Percentiles rank a stretch among this genome's conserved stretches.
Evolutionary conservation across 306 rosid species (phyloP).

Genomic region (Canavalia gladiata): DNA sequence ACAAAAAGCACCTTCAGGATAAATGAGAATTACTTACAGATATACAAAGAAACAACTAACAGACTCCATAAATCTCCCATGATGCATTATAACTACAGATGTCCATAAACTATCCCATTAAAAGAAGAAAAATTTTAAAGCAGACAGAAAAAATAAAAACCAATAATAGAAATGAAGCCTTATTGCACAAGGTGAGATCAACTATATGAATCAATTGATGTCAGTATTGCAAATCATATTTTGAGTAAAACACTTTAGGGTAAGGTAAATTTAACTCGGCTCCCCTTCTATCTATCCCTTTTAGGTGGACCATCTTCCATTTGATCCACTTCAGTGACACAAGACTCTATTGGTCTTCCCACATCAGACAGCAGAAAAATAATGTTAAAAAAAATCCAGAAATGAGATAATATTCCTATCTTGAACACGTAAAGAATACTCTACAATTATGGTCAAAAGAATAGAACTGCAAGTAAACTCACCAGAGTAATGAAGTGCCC

Average conservation of each 20-base stretch:
- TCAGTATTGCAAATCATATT: background rate
- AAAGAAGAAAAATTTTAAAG: slow-evolving; percentile 7
- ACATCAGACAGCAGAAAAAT: background rate
- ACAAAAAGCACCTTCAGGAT: background rate
- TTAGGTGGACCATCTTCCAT: slow-evolving; percentile 1
- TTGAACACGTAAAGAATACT: slow-evolving; percentile 1
- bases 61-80: background rate
- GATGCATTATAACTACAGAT: background rate
- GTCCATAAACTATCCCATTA: slow-evolving; percentile 24
- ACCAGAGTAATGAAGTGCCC: slow-evolving; percentile 92
- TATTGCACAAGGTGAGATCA: background rate
- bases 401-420: slow-evolving; percentile 1
- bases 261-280: background rate
- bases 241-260: background rate
- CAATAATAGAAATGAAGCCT: background rate
- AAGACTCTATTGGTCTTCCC: slow-evolving; percentile 7
- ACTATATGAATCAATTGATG: background rate
- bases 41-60: background rate
- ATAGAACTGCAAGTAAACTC: slow-evolving; percentile 14
- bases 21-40: background rate
- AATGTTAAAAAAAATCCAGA: background rate
- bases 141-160: background rate
- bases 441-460: slow-evolving; percentile 6
- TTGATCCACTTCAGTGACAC: background rate
- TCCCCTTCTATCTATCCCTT: background rate